Conservation (phyloP, 2,329 filamentous ascomycete genomes). For the Hymenoscyphus fructigenus region DNA sequence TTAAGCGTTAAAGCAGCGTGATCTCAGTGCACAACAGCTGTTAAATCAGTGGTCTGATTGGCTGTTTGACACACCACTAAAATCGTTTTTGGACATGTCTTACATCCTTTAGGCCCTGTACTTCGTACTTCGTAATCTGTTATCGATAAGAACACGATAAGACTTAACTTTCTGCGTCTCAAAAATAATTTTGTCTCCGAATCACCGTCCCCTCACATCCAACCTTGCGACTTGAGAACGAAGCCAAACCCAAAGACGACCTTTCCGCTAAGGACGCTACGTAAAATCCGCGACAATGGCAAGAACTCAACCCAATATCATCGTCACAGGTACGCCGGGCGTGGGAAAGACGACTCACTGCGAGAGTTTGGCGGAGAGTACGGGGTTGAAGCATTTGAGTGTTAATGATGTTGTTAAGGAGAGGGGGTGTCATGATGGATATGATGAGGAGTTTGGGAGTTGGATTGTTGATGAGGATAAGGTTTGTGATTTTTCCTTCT, state of each 20-base stretch:
- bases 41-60: no score
- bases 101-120: no score
- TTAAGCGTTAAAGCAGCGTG: no score
- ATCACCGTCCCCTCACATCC: not conserved
- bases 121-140: not conserved
- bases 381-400: slow-evolving; percentile 77
- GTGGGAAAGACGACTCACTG: slow-evolving; percentile 95
- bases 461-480: slow-evolving; percentile 98
- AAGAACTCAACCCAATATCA: slow-evolving; percentile 73
- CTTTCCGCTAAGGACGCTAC: not conserved
- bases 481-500: slow-evolving; percentile 45
- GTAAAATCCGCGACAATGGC: not conserved
- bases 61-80: no score
- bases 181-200: not conserved
- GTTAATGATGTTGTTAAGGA: slow-evolving; percentile 94
- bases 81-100: no score
- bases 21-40: no score
- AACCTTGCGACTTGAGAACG: not conserved
- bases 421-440: slow-evolving; percentile 81
- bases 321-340: slow-evolving; percentile 92
- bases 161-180: not conserved
- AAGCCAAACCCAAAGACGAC: not conserved
- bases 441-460: slow-evolving; percentile 79
- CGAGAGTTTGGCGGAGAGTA: slow-evolving; percentile 73
- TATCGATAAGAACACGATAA: slow-evolving; percentile 11